Base-by-base conservation (phyloP, 1,139 yeast genomes). In the Blastobotrys raffinosifermentans region DNA sequence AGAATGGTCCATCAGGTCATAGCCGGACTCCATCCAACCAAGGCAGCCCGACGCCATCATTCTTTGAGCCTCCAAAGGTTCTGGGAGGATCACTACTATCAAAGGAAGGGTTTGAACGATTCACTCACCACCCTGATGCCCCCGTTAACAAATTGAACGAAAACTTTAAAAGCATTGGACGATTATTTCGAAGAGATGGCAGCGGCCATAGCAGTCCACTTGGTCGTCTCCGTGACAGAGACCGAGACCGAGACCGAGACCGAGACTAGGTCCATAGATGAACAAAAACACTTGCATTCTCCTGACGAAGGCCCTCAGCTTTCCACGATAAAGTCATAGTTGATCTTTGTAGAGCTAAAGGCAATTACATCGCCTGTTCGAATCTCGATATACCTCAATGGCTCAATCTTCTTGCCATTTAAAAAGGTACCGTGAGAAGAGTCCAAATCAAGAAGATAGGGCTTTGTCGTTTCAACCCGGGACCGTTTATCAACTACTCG, bases 71-170 rank as follows among this genome's bases (percentile, higher is more conserved):
- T 5, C 37, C 41, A 10, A 47, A 45, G 30, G 37, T 37, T 16
- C 34, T 44, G 7, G 43, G 47, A 7, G 33, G 45, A 11, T 43
- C 43, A 9, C 29, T 55, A 21, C 42, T 53, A 8, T 71, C 73
- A 40, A 73, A 73, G 40, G 75, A 73, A 47, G 72, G 75, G 29
- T 57, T 77, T 38, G 66, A 77, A 49, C 79, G 76, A 40, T 64
- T 77, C 31, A 57, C 67, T 2, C 54, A 58, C 18, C 58, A 58
- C 43, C 72, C 80, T 25, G 82, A 76, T 47, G 73, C 66, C 17
- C 55, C 57, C 11, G 77, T 75, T 13, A 75, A 61, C 53, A 77
- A 75, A 53, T 60, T 77, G 41, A 76, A 76, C 50, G 81, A 75
- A 48, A 76, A 75, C 45, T 69, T 75, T 55, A 71, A 69, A 51